These are phyloP conservation scores for Mycena haematopus DNA, from an alignment of 768 basidiomycete species.

Conservation along the genomic window DNA sequence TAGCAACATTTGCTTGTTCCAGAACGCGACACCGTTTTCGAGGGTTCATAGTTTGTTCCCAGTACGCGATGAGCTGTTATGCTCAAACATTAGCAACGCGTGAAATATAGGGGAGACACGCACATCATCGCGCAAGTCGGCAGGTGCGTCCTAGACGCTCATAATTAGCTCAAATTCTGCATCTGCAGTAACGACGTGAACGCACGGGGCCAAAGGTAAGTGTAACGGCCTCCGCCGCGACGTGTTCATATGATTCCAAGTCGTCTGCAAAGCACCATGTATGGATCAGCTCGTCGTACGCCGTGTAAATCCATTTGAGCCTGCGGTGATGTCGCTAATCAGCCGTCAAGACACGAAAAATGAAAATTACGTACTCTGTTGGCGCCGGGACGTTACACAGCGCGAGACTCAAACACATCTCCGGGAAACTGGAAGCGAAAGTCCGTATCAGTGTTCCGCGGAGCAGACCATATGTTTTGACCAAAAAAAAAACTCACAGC, in stretches of 20 bases:
- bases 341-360: background rate
- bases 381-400: constrained; percentile 73
- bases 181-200: constrained; percentile 11
- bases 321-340: constrained; percentile 40
- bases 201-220: constrained; percentile 65
- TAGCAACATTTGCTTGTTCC: constrained; percentile 59
- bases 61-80: constrained; percentile 68
- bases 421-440: constrained; percentile 62
- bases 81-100: background rate
- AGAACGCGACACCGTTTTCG: constrained; percentile 55
- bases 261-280: constrained; percentile 72
- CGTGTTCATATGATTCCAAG: constrained; percentile 70
- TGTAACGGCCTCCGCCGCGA: constrained; percentile 61
- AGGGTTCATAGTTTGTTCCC: constrained; percentile 65
- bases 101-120: constrained; percentile 28
- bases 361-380: constrained; percentile 57
- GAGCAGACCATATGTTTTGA: constrained; percentile 24
- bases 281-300: constrained; percentile 68
- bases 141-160: constrained; percentile 47
- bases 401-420: constrained; percentile 70
- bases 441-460: background rate
- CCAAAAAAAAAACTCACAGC: constrained; percentile 46
- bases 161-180: constrained; percentile 13
- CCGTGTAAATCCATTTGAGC: constrained; percentile 61
- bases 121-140: constrained; percentile 72